A percentile compares a stretch with the other conserved stretches of the same genome.
phyloP scores from a whole-genome alignment of 2,329 filamentous ascomycete genomes.

The Trichophyton verrucosum region DNA sequence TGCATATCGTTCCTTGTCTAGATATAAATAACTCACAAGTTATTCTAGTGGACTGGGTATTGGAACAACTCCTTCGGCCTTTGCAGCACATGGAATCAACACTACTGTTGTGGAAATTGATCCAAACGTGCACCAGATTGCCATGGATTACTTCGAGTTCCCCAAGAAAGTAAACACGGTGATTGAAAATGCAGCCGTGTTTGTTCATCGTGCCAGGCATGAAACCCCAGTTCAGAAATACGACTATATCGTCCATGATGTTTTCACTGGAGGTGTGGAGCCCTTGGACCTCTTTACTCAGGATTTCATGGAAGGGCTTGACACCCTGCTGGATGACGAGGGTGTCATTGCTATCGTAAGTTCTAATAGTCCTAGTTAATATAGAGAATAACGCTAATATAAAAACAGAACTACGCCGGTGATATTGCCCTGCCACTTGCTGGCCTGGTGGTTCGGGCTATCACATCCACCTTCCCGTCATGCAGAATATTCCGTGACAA shows the following conservation, averaged over 20 bases:
- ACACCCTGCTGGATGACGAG: constrained; percentile 57
- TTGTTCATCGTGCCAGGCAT: constrained; percentile 41
- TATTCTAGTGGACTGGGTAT: constrained; percentile 66
- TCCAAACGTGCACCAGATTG: constrained; percentile 73
- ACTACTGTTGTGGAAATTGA: constrained; percentile 95
- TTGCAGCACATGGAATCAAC: constrained; percentile 77
- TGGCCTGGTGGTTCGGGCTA: constrained; percentile 67
- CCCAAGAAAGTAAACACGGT: constrained; percentile 64
- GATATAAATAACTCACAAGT: not conserved
- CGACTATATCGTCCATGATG: constrained; percentile 93
- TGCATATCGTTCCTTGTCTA: not conserved
- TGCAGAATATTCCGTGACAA: constrained; percentile 86
- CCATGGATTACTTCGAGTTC: constrained; percentile 68
- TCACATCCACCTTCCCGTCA: constrained; percentile 67
- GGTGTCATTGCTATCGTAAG: constrained; percentile 80
- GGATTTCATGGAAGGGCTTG: constrained; percentile 64
- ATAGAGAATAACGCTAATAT: not conserved
- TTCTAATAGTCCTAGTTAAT: constrained; percentile 15
- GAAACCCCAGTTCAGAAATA: constrained; percentile 42
- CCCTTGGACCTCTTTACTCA: constrained; percentile 77
- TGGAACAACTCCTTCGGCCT: constrained; percentile 75
- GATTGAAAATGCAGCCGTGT: constrained; percentile 71
- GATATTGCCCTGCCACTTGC: constrained; percentile 68
- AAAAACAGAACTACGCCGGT: constrained; percentile 74
- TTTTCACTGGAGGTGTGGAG: constrained; percentile 93